These are phyloP conservation scores for Davidsoniella australis DNA, from an alignment of 2,329 filamentous ascomycete species.

Conservation along the genomic window DNA sequence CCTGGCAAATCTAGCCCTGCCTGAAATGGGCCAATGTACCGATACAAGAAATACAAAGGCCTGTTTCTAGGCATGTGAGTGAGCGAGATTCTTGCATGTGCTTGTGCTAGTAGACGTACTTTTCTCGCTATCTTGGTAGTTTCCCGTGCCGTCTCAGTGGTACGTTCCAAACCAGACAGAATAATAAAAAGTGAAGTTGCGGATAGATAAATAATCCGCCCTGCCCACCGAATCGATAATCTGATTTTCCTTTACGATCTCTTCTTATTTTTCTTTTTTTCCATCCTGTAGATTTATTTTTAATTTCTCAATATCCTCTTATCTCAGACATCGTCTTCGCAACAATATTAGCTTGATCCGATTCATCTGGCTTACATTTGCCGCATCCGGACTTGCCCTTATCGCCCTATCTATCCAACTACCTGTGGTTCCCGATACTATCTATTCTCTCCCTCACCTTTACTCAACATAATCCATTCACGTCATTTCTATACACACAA, in stretches of 20 bases:
- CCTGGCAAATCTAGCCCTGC: background rate
- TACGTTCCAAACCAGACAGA: background rate
- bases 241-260: background rate
- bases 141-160: background rate
- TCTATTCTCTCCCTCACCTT: background rate
- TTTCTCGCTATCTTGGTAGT: background rate
- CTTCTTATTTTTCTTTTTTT: constrained; percentile 2
- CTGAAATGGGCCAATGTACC: background rate
- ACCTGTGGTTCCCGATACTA: background rate
- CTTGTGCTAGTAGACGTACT: background rate
- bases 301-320: too few relatives aligned
- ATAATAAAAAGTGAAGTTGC: background rate
- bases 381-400: background rate
- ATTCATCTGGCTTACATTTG: too few relatives aligned
- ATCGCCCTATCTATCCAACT: background rate
- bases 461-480: too few relatives aligned
- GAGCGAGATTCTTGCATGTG: constrained; percentile 5
- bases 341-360: too few relatives aligned
- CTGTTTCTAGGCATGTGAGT: constrained; percentile 1
- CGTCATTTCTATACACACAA: background rate
- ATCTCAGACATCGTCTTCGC: too few relatives aligned
- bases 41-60: background rate
- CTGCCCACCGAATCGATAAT: background rate
- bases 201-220: background rate
- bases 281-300: background rate